Conservation (phyloP, 148 eudicot genomes). For the Persicaria maculosa region DNA sequence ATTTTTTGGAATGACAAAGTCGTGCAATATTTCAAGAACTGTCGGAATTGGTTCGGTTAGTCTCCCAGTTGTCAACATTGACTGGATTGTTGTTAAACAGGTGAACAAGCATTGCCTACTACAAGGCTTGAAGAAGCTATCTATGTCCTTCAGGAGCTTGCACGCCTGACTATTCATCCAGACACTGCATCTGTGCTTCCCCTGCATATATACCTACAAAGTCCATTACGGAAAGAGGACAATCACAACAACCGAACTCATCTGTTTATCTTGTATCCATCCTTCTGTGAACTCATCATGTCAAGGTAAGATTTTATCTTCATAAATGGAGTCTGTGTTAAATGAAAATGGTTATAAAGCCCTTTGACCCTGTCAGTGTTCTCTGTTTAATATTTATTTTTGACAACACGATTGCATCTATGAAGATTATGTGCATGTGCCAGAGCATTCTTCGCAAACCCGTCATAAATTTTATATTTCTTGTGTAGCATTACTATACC, state of each 20-base stretch:
- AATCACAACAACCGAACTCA: slow-evolving; percentile 44
- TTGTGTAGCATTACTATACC: background rate
- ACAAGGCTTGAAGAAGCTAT: slow-evolving; percentile 81
- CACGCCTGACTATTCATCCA: slow-evolving; percentile 54
- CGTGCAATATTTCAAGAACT: background rate
- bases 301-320: slow-evolving; percentile 57
- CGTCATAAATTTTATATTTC: background rate
- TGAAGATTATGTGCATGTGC: background rate
- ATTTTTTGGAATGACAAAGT: background rate
- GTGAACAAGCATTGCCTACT: slow-evolving; percentile 57
- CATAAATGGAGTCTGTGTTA: background rate
- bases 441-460: background rate
- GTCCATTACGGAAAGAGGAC: slow-evolving; percentile 27
- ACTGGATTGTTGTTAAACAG: slow-evolving; percentile 28
- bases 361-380: too few species aligned
- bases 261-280: slow-evolving; percentile 70
- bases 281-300: slow-evolving; percentile 81
- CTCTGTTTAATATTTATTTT: background rate
- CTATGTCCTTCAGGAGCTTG: slow-evolving; percentile 74
- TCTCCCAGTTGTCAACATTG: background rate
- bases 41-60: background rate
- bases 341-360: background rate
- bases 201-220: slow-evolving; percentile 45
- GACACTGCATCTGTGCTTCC: slow-evolving; percentile 67
- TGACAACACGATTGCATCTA: background rate